Conservation (phyloP, 306 rosid genomes). For the Comarum palustre region DNA sequence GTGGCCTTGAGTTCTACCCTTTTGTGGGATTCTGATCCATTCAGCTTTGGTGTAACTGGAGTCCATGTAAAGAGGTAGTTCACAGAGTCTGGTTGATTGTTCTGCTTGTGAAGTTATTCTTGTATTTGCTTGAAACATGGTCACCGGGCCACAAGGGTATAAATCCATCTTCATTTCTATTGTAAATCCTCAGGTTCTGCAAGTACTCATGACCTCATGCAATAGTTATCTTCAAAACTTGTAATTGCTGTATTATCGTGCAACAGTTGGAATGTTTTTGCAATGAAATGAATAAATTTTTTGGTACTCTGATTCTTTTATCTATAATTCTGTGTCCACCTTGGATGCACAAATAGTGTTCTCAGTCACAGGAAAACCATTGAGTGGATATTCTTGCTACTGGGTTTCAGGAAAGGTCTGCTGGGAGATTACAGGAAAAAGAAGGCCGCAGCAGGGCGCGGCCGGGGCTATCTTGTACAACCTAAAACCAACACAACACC, state of each 20-base stretch:
- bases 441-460: too few relatives aligned
- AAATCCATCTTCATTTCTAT: neutral
- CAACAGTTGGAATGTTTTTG: neutral
- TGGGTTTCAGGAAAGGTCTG: too few relatives aligned
- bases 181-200: conserved; percentile 18
- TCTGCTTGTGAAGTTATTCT: conserved; percentile 18
- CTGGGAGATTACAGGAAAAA: too few relatives aligned
- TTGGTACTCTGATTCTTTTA: neutral
- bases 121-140: conserved; percentile 5
- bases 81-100: conserved; percentile 2
- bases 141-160: neutral
- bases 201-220: conserved; percentile 1
- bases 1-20: neutral
- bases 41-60: neutral
- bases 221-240: neutral
- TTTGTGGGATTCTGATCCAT: neutral
- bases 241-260: neutral
- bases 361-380: too few relatives aligned
- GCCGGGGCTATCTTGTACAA: too few relatives aligned
- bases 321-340: neutral
- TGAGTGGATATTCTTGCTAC: too few relatives aligned
- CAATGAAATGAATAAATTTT: neutral
- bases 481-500: too few relatives aligned
- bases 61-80: neutral
- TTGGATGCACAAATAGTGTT: neutral